Conservation (phyloP, 768 basidiomycete genomes). For the Crepidotus variabilis region DNA sequence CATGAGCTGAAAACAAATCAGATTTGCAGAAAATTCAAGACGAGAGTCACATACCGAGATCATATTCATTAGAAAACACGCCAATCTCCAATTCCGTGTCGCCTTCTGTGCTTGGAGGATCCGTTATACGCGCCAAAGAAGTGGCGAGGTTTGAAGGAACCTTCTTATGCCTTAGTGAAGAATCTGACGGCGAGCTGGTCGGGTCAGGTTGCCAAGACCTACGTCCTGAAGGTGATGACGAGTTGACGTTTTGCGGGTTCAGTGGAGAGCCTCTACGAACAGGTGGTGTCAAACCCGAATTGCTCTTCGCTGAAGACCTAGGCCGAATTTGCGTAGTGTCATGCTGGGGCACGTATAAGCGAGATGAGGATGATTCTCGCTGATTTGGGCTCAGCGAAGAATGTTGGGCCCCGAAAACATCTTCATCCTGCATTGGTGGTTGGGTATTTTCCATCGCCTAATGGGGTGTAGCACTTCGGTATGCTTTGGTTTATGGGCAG, state of each 20-base stretch:
- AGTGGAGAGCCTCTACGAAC: conserved; percentile 29
- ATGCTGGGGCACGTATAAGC: conserved; percentile 19
- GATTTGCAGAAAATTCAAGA: conserved; percentile 8
- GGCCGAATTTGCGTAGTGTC: conserved; percentile 15
- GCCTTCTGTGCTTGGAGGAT: background rate
- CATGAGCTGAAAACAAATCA: conserved; percentile 48
- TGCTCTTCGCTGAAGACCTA: conserved; percentile 13
- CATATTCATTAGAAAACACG: conserved; percentile 71
- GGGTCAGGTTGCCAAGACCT: conserved; percentile 20
- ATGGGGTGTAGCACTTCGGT: background rate
- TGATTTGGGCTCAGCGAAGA: conserved; percentile 4
- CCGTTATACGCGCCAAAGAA: conserved; percentile 10
- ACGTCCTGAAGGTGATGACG: conserved; percentile 20
- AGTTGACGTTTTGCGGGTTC: conserved; percentile 26
- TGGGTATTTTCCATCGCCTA: conserved; percentile 18
- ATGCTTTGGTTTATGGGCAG: background rate
- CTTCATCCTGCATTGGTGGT: conserved; percentile 19
- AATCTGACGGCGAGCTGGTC: conserved; percentile 14
- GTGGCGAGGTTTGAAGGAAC: conserved; percentile 6
- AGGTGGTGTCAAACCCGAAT: conserved; percentile 18
- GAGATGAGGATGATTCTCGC: conserved; percentile 14
- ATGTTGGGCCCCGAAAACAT: conserved; percentile 20
- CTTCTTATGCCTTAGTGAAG: conserved; percentile 22
- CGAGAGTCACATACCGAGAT: conserved; percentile 53
- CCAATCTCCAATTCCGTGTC: conserved; percentile 19